Base-by-base conservation (phyloP, 2,329 filamentous ascomycete genomes). In the Cordyceps fumosorosea region DNA sequence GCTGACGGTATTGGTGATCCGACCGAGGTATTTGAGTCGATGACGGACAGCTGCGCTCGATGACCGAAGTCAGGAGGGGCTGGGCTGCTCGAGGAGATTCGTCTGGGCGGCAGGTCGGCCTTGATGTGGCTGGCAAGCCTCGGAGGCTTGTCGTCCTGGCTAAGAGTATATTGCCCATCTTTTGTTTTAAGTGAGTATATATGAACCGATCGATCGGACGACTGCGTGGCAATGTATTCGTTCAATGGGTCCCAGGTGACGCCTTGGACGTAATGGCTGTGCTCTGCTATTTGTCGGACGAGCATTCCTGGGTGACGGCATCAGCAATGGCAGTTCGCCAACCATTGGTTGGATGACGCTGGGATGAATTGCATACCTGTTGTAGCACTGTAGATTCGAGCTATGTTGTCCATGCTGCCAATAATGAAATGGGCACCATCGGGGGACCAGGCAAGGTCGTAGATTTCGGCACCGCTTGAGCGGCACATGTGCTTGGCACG, bases 381-480 rank as follows among this genome's bases (percentile, higher is more conserved):
- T 66, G 90, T 89, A 62, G 93, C 90, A 75, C 96, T 97, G 80
- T 97, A 98, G 69, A 99, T 98, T 64, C 93, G 86, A 63, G 95
- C 93, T 73, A 98, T 89, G 74, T 99, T 99, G 78, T 99, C 95
- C 93, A 99, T 98, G 77, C 95, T 98, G 45, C 95, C 95, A 26
- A 96, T 97, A 69, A 99, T 97, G 79, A 99, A 96, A 78, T 96
- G 95, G 45, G 88, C 81, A 45, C 90, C 92, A 75, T 99, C 95
- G n/a, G 96, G 96, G 55, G 95, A 98, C 96, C 95, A 99, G 56
- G 95, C 95, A 62, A 99, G 80, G 75, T 99, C 95, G 77, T 99
- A 99, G 67, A 99, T 98, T 75, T 99, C 95, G 12, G 93, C 91
- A 42, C 93, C 93, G 65, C 90, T 91, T 52, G 93, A 96, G 65